phyloP scores from a whole-genome alignment of 2,329 filamentous ascomycete genomes.

The Monosporascus sp. region DNA sequence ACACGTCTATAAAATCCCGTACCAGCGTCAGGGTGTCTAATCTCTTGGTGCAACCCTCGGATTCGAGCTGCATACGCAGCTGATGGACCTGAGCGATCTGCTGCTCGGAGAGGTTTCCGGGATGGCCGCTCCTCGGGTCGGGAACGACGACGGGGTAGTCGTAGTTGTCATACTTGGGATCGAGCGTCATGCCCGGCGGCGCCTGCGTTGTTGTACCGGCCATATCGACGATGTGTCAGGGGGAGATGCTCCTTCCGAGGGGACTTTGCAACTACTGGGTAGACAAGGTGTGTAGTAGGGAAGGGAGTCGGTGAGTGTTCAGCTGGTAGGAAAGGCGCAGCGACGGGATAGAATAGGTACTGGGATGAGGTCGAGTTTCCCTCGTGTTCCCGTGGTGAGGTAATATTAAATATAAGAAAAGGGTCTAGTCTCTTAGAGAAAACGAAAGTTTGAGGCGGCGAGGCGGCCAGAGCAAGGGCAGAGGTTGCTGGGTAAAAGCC shows the following conservation, averaged over 20 bases:
- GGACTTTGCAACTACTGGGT: not conserved
- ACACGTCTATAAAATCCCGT: constrained; percentile 26
- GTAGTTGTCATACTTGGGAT: constrained; percentile 94
- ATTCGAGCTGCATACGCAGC: constrained; percentile 79
- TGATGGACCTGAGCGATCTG: constrained; percentile 89
- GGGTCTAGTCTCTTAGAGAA: too few species aligned
- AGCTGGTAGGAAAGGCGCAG: not conserved
- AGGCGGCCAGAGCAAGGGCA: too few species aligned
- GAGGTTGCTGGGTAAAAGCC: too few species aligned
- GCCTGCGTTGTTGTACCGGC: constrained; percentile 15
- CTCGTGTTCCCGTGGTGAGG: too few species aligned
- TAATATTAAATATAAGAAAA: too few species aligned
- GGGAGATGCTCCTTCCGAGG: not conserved
- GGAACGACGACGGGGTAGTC: constrained; percentile 81
- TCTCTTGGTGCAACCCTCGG: constrained; percentile 73
- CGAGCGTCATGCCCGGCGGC: constrained; percentile 49
- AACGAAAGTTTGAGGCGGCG: too few species aligned
- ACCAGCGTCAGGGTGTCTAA: constrained; percentile 91
- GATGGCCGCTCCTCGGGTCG: constrained; percentile 68
- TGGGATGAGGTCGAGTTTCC: too few species aligned
- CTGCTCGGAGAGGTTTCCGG: constrained; percentile 78
- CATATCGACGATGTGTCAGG: constrained; percentile 9
- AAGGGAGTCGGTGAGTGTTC: too few species aligned
- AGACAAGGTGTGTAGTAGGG: not conserved
- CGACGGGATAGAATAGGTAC: not conserved